phyloP scores from a whole-genome alignment of 2,329 filamentous ascomycete genomes.

The Gyromitra esculenta region DNA sequence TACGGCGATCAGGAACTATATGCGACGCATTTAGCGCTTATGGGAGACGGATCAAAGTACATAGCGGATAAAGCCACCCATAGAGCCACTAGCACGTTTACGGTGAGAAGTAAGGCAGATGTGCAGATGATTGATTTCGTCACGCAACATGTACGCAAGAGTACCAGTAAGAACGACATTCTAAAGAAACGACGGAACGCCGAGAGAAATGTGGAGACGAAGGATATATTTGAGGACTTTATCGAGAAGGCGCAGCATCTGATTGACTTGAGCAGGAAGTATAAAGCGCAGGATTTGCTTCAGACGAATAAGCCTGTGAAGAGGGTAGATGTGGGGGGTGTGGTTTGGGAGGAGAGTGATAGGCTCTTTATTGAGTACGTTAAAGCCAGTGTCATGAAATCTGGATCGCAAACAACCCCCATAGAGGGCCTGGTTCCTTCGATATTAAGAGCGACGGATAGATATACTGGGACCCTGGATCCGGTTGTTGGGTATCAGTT shows the following conservation, averaged over 20 bases:
- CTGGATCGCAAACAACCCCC: conserved; percentile 66
- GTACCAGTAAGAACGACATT: conserved; percentile 62
- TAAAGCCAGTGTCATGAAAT: conserved; percentile 72
- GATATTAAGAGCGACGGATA: conserved; percentile 70
- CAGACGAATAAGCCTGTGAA: conserved; percentile 62
- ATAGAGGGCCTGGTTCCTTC: conserved; percentile 71
- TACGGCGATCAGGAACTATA: conserved; percentile 68
- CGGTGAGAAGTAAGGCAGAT: conserved; percentile 69
- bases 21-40: conserved; percentile 74
- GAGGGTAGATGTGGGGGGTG: conserved; percentile 47
- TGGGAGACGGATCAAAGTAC: conserved; percentile 71
- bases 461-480: conserved; percentile 69
- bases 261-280: conserved; percentile 66
- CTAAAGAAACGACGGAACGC: conserved; percentile 14
- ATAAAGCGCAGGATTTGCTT: conserved; percentile 59
- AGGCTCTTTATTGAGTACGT: conserved; percentile 73
- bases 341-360: conserved; percentile 65
- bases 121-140: conserved; percentile 66
- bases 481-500: conserved; percentile 70
- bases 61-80: conserved; percentile 65
- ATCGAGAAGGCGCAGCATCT: conserved; percentile 64
- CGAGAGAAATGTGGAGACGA: conserved; percentile 18
- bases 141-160: conserved; percentile 66
- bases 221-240: conserved; percentile 60
- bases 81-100: conserved; percentile 69